Evolutionary conservation across 2,329 filamentous ascomycete species (phyloP), one percentile per base, ranked within the genome.

Genomic region (Purpureocillium takamizusanense): DNA sequence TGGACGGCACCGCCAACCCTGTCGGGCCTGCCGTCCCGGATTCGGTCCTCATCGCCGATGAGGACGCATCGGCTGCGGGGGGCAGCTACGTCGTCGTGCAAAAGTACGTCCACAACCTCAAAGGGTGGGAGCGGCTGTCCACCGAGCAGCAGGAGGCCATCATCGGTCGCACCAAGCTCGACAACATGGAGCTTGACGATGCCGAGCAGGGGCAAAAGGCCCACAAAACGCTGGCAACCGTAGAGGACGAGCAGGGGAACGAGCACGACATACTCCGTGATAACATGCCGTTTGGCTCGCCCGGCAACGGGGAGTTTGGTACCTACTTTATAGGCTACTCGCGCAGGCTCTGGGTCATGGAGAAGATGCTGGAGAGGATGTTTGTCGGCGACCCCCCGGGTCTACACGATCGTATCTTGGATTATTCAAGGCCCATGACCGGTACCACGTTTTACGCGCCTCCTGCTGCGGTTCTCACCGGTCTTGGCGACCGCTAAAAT

Each of bases 261-360:
- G 74, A 78, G 51, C 56, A 71, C 43, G 65, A 63, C 28, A 74
- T 78, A 31, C 54, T 78, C 3, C 61, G 74, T 0, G 74, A 78
- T 41, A 78, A 78, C 43, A 78, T 78, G 74, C 74, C 74, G 0
- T 78, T 78, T 51, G 74, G 74, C 0, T 69, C 67, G 0, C 72
- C 73, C 0, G 68, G 63, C 0, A 50, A 59, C 0, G 64, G 61
- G 0, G 63, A 76, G 48, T 76, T 69, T 42, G 74, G 74, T 2
- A 78, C 74, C 0, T 78, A 77, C 51, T 77, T 76, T 38, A 74
- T 76, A 36, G 72, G 70, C 0, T 76, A 76, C 48, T 67, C 71
- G 2, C 57, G 60, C 17, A 57, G 60, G 10, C 48, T 77, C 9
- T 78, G 72, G 72, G 73, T 77, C 0, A 66, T 72, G 37, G 74